Conservation (phyloP, 257 asterid genomes). For the Fraxinus anomala region DNA sequence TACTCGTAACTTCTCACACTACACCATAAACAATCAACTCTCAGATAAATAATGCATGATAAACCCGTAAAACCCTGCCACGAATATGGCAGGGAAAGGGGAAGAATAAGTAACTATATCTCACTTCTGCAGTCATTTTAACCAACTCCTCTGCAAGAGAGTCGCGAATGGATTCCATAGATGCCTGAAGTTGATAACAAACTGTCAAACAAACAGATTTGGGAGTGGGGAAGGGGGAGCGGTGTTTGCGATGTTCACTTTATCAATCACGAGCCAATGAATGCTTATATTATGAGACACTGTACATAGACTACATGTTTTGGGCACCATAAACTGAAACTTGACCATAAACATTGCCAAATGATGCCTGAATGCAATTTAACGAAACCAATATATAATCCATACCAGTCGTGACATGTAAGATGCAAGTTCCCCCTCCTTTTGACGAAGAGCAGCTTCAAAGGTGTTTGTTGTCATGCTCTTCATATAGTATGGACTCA, state of each 20-base stretch:
- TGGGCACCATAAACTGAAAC: not conserved
- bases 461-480: constrained; percentile 81
- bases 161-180: constrained; percentile 96
- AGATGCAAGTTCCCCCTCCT: constrained; percentile 99
- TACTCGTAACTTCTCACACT: constrained; percentile 81
- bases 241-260: not conserved
- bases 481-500: constrained; percentile 79
- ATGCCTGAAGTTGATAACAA: constrained; percentile 56
- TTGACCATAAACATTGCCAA: not conserved
- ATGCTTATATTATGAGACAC: not conserved
- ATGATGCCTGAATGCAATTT: constrained; percentile 13
- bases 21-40: constrained; percentile 21
- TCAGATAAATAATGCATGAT: constrained; percentile 17
- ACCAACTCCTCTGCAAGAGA: constrained; percentile 99
- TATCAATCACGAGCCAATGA: not conserved
- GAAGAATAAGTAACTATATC: not conserved
- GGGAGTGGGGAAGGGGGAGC: constrained; percentile 14
- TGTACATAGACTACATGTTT: not conserved
- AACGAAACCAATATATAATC: constrained; percentile 17
- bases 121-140: constrained; percentile 89
- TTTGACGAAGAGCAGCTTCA: constrained; percentile 93
- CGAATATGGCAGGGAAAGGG: constrained; percentile 3
- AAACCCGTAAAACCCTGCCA: not conserved
- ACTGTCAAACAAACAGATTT: constrained; percentile 10
- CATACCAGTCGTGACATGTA: constrained; percentile 91